phyloP scores from a whole-genome alignment of 805 yeast genomes.

The Wickerhamomyces rabaulensis region DNA sequence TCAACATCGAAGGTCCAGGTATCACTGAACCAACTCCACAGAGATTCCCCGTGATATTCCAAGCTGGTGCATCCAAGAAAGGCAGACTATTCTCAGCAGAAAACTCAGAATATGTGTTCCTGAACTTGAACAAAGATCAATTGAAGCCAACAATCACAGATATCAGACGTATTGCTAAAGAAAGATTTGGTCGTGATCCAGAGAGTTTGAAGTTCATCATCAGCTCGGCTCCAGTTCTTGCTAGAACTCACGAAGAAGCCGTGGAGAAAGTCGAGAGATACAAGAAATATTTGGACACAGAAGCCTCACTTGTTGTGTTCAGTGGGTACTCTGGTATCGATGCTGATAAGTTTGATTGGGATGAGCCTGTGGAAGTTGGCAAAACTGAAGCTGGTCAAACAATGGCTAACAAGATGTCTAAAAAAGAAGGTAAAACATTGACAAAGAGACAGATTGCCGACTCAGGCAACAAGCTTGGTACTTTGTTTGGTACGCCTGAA shows the following conservation, averaged over 20 bases:
- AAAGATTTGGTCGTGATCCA: slow-evolving; percentile 28
- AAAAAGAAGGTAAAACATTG: not conserved
- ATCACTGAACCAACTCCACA: slow-evolving; percentile 37
- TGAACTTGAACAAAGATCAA: slow-evolving; percentile 23
- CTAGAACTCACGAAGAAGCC: slow-evolving; percentile 34
- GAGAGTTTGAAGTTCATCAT: slow-evolving; percentile 30
- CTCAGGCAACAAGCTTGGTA: not conserved
- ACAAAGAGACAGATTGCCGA: not conserved
- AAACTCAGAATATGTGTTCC: slow-evolving; percentile 35
- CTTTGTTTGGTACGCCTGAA: slow-evolving; percentile 29
- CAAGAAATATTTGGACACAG: slow-evolving; percentile 25
- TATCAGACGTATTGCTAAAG: slow-evolving; percentile 26
- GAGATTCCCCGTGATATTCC: slow-evolving; percentile 36
- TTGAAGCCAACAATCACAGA: slow-evolving; percentile 26
- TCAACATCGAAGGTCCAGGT: slow-evolving; percentile 34
- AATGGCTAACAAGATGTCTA: not conserved
- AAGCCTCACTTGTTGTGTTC: slow-evolving; percentile 34
- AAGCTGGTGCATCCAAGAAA: slow-evolving; percentile 35
- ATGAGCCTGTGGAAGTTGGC: slow-evolving; percentile 22
- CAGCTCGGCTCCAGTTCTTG: slow-evolving; percentile 28
- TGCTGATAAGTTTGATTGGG: slow-evolving; percentile 26
- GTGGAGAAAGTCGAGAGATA: slow-evolving; percentile 25
- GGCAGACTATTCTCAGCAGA: slow-evolving; percentile 37
- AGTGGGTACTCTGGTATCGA: slow-evolving; percentile 38
- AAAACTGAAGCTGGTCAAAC: slow-evolving; percentile 14